Base-by-base conservation (phyloP, 2,329 filamentous ascomycete genomes). In the Torrubiellomyces zombiae region DNA sequence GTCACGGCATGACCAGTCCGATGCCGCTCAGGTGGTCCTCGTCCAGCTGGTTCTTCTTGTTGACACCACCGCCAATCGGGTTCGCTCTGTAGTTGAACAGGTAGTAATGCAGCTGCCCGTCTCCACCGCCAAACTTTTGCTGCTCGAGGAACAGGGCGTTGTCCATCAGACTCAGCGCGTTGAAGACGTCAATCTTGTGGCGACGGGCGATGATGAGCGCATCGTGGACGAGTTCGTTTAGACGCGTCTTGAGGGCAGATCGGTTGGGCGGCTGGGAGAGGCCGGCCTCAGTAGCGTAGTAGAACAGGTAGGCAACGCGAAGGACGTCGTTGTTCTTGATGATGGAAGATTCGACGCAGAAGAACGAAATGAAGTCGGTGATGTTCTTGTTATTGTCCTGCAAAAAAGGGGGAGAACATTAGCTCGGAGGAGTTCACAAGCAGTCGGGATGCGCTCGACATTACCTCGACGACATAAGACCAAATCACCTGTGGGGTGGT, bases 331-430 rank as follows among this genome's bases (percentile, higher is more conserved):
- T 58, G 44, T 82, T 72, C 38, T 76, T 74, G 41, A 98, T 91
- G 30, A 94, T 78, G 2, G 82, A 89, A 10, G 83, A 93, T 48
- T 93, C 83, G 17, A 98, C 75, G 44, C 73, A 75, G 61, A 95
- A 98, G 57, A 95, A 98, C 18, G 83, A 94, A 56, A 94, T 77
- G 56, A 93, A 94, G 53, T 98, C 89, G 18, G 82, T 94, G 43
- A 98, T 80, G 40, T 82, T 82, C 33, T 78, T 67, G 25, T 75
- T 71, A 23, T 69, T 51, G 31, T 64, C 54, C 60, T 63, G 32
- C 15, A 15, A 6, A 13, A 9, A 4, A 8, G 15, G 26, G 21
- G 20, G 14, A 26, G 13, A 12, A 10, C 21, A 11, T 17, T 24
- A 16, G 12, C 5, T 20, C n/a, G 15, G 26, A 21, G 20, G 14